Evolutionary conservation across 805 yeast species (phyloP).

Genomic region (Pichia eremophila): DNA sequence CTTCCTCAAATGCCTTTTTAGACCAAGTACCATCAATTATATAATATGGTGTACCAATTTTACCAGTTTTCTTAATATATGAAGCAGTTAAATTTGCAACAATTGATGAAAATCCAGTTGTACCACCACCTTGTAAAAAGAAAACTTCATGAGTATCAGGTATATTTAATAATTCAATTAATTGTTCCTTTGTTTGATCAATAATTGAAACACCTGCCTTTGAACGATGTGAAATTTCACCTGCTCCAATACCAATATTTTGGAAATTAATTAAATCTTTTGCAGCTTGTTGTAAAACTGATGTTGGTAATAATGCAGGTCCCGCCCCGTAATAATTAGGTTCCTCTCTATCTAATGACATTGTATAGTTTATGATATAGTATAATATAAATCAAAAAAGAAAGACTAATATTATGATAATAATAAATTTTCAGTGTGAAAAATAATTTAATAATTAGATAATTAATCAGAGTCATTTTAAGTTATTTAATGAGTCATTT

Average conservation of each 20-base stretch:
- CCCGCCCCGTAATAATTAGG: conserved; percentile 97
- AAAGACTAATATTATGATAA: too few species aligned
- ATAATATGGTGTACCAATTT: conserved; percentile 74
- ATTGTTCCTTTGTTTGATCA: conserved; percentile 61
- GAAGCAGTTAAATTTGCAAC: conserved; percentile 76
- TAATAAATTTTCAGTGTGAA: too few species aligned
- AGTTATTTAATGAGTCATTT: too few species aligned
- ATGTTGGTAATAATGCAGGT: conserved; percentile 84
- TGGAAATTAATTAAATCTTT: conserved; percentile 67
- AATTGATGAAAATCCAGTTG: conserved; percentile 86
- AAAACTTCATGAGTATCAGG: conserved; percentile 93
- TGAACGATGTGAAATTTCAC: conserved; percentile 95
- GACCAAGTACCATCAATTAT: conserved; percentile 94
- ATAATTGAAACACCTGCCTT: conserved; percentile 70
- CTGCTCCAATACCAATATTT: conserved; percentile 71
- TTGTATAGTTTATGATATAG: conserved; percentile 1
- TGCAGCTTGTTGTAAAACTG: conserved; percentile 83
- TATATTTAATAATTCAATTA: conserved; percentile 55
- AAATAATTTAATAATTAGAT: too few species aligned
- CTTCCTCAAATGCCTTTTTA: conserved; percentile 79
- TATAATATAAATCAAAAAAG: not conserved
- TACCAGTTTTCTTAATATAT: conserved; percentile 54
- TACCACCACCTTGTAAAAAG: conserved; percentile 97
- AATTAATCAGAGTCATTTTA: too few species aligned
- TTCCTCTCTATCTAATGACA: conserved; percentile 51